Base-by-base conservation (phyloP, 2,329 filamentous ascomycete species). In the Ceratocystis colombiana region DNA sequence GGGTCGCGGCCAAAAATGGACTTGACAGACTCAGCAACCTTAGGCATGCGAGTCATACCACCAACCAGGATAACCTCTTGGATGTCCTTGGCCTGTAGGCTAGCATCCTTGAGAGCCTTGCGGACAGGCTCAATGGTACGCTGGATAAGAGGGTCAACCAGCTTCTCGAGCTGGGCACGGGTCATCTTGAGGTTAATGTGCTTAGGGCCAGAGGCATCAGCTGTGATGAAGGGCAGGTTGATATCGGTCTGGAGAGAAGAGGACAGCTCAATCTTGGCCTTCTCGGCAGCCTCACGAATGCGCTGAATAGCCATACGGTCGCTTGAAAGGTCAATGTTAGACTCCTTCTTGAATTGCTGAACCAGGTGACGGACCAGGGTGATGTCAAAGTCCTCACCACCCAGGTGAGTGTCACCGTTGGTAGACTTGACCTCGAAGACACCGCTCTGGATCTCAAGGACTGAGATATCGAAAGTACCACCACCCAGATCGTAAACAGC, bases 11-110 rank as follows among this genome's bases (percentile, higher is more conserved):
- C 92, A 78, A 97, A 97, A 77, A 96, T 92, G 81, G 81, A 86
- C 88, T 96, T 96, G 77, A 96, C 92, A 57, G 91, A 94, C 81
- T 96, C 91, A 70, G 85, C 83, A 71, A 97, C 93, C 88, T 96
- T 96, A 77, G 93, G 93, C 92, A 97, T 97, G 82, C 93, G 93
- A 73, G 93, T 96, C 92, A 96, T 96, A 80, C 93, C 93, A 86
- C 93, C 93, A 66, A 97, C 93, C 55, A 97, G 88, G 77, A 97
- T 96, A 72, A 97, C 90, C 76, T 97, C 93, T 79, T 96, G 90
- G 76, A 97, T 95, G 69, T 96, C 92, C 81, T 91, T 95, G 72
- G 92, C 85, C 77, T 89, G 82, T 61, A 97, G 85, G 78, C 87
- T 86, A 76, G 93, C 93, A 78, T 97, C 93, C 86, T 96, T 96